Conservation (phyloP, 495 filamentous ascomycete species). For the Tuber microsphaerosporum region DNA sequence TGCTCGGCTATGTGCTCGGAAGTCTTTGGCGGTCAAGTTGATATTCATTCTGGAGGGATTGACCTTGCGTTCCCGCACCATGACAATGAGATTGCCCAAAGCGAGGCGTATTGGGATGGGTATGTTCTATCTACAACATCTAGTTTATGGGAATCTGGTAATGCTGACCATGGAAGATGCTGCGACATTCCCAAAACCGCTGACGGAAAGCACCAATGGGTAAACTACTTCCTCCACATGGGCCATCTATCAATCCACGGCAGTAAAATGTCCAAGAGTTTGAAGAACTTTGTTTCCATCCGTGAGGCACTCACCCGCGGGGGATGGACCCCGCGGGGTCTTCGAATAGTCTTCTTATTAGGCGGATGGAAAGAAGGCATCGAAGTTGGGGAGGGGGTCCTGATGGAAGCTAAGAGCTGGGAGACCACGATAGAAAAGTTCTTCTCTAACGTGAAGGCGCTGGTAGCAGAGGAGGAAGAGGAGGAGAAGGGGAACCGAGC, state of each 20-base stretch:
- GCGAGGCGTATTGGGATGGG: constrained; percentile 68
- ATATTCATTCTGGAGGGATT: constrained; percentile 89
- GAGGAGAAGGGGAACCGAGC: constrained; percentile 47
- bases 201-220: constrained; percentile 60
- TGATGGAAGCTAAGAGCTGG: constrained; percentile 65
- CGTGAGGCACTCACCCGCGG: constrained; percentile 65
- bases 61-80: constrained; percentile 94
- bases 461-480: constrained; percentile 46
- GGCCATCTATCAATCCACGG: constrained; percentile 85
- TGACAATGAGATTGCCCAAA: constrained; percentile 92
- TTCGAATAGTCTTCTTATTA: constrained; percentile 82
- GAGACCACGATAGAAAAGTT: constrained; percentile 83
- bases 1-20: constrained; percentile 95
- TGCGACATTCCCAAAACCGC: constrained; percentile 39
- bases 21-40: constrained; percentile 70
- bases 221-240: constrained; percentile 96
- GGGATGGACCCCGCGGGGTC: constrained; percentile 71
- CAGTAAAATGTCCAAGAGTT: constrained; percentile 86
- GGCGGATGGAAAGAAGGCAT: constrained; percentile 84
- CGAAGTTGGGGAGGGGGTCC: constrained; percentile 78
- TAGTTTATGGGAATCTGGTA: background rate
- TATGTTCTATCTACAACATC: constrained; percentile 9
- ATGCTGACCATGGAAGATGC: constrained; percentile 37
- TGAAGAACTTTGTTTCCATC: constrained; percentile 98
- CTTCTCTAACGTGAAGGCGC: constrained; percentile 70